These are phyloP conservation scores for Juglanconis juglandina DNA, from an alignment of 2,329 filamentous ascomycete genomes.

Conservation along the genomic window DNA sequence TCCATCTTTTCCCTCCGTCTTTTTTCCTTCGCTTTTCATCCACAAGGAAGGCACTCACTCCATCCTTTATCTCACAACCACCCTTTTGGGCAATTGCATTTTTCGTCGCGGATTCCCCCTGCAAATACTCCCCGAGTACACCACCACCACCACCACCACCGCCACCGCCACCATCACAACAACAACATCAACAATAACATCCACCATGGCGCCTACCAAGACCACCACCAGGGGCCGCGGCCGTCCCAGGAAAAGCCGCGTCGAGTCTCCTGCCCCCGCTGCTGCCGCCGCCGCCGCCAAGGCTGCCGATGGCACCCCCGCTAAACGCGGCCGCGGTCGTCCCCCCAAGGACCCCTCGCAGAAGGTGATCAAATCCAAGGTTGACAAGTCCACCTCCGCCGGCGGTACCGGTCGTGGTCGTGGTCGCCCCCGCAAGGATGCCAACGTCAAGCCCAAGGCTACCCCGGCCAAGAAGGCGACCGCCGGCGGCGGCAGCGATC, in stretches of 20 bases:
- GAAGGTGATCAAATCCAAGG: neutral
- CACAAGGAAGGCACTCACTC: too few species aligned
- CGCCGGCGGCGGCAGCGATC: neutral
- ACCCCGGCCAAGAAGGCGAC: neutral
- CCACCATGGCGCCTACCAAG: slow-evolving; percentile 13
- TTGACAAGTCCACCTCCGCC: neutral
- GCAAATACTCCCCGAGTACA: too few species aligned
- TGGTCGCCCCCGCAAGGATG: slow-evolving; percentile 14
- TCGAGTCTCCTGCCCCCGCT: neutral
- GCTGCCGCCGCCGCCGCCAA: neutral
- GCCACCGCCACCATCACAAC: neutral
- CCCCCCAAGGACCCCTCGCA: neutral
- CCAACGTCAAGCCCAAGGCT: slow-evolving; percentile 8
- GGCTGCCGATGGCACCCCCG: neutral
- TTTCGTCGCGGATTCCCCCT: neutral
- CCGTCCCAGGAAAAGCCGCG: slow-evolving; percentile 11
- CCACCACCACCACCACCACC: too few species aligned
- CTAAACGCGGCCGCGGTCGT: slow-evolving; percentile 14
- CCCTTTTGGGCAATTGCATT: too few species aligned
- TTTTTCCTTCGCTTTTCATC: neutral
- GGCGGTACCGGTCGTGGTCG: slow-evolving; percentile 9
- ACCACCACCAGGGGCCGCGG: slow-evolving; percentile 14
- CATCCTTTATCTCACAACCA: too few species aligned
- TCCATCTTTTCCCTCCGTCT: neutral
- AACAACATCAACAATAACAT: neutral